Evolutionary conservation across 139 green algal genomes (phyloP).

Genomic region (Yamagishiella unicocca): DNA sequence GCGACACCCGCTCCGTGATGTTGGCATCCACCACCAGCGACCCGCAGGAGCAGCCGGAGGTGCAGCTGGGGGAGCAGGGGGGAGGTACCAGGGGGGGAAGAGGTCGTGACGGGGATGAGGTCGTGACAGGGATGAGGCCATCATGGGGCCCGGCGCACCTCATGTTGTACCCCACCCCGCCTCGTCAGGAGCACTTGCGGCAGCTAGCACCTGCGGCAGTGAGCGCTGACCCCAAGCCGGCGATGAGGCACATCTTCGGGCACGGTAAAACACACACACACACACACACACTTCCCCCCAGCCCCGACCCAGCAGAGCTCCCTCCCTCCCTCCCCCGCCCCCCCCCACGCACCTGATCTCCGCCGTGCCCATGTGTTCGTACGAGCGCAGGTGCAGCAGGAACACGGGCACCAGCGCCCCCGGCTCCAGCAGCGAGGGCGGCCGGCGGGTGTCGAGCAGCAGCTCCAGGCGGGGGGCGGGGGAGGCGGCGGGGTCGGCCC

Average conservation of each 20-base stretch:
- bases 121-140: too few relatives aligned
- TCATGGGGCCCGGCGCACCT: too few relatives aligned
- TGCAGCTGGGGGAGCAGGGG: conserved; percentile 43
- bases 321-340: conserved; percentile 11
- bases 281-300: background rate
- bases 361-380: conserved; percentile 55
- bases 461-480: background rate
- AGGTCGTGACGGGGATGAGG: too few relatives aligned
- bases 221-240: too few relatives aligned
- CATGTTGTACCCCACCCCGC: too few relatives aligned
- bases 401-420: conserved; percentile 42
- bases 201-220: too few relatives aligned
- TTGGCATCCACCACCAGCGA: conserved; percentile 10
- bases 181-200: too few relatives aligned
- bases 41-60: conserved; percentile 46
- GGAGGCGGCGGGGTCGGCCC: background rate
- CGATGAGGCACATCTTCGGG: too few relatives aligned
- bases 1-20: background rate
- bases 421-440: background rate
- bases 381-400: conserved; percentile 52
- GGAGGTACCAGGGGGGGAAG: too few relatives aligned
- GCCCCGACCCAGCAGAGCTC: background rate
- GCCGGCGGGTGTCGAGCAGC: background rate
- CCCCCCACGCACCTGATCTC: conserved; percentile 19
- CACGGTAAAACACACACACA: background rate